Percentiles rank a stretch among this genome's conserved stretches.
phyloP scores from a whole-genome alignment of 108 stramenopile species.

The Cyclotella distinguenda region DNA sequence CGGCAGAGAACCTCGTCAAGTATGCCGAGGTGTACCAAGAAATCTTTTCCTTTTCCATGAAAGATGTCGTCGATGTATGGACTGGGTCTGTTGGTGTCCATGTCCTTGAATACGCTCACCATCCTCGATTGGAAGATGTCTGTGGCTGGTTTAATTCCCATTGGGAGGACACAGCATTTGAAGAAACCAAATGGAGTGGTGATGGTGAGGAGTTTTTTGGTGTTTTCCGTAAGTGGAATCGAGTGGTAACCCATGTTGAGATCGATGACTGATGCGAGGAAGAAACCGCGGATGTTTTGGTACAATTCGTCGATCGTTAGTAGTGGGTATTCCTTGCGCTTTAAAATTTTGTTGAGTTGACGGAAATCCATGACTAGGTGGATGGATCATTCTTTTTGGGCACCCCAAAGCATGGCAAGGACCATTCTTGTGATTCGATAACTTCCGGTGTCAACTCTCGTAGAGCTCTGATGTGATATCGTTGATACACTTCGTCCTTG shows the following conservation, averaged over 20 bases:
- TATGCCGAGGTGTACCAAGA: too few species aligned
- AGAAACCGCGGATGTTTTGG: neutral
- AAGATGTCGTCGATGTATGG: too few species aligned
- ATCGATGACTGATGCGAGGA: neutral
- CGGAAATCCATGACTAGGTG: conserved; percentile 14
- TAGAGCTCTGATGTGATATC: conserved; percentile 1
- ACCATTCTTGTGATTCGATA: conserved; percentile 6
- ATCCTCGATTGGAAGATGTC: too few species aligned
- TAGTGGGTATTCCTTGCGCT: neutral
- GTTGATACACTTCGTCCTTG: conserved; percentile 7
- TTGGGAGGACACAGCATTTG: too few species aligned
- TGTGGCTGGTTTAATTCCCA: too few species aligned
- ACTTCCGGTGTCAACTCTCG: neutral
- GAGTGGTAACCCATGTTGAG: conserved; percentile 18
- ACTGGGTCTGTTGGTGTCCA: too few species aligned
- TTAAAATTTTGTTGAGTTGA: neutral
- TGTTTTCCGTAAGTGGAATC: neutral
- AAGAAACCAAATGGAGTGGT: too few species aligned
- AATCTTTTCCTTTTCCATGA: too few species aligned
- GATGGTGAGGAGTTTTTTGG: conserved; percentile 9
- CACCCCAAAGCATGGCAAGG: conserved; percentile 7
- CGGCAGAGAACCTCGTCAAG: too few species aligned
- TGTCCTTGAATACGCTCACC: too few species aligned
- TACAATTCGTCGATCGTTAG: conserved; percentile 1
- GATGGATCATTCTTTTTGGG: conserved; percentile 11